These are phyloP conservation scores for Corynascus novoguineensis DNA, from an alignment of 495 filamentous ascomycete genomes.

Conservation along the genomic window DNA sequence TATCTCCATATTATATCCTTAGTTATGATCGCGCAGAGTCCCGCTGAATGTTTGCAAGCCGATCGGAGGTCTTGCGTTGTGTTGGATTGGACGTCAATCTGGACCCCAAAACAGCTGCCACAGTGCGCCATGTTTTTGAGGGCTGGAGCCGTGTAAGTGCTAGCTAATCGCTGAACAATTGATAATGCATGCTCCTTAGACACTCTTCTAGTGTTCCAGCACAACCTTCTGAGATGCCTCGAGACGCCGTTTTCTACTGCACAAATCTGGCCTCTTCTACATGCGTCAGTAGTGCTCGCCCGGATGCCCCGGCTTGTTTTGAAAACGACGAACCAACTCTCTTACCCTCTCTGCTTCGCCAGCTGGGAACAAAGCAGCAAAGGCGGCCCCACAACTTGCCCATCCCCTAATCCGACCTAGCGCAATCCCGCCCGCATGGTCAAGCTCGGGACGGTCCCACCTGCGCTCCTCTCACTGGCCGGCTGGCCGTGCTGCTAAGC, in stretches of 20 bases:
- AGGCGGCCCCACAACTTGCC: background rate
- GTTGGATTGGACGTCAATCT: background rate
- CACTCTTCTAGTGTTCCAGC: no score
- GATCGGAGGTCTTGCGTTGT: constrained; percentile 8
- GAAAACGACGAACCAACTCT: no score
- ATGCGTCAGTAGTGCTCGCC: no score
- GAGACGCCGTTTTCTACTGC: no score
- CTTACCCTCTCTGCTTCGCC: no score
- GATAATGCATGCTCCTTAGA: no score
- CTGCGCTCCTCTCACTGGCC: constrained; percentile 2
- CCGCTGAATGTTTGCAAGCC: background rate
- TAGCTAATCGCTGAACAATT: background rate
- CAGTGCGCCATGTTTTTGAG: background rate
- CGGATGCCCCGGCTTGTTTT: no score
- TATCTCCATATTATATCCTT: no score
- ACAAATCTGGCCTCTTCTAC: no score
- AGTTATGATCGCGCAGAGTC: no score
- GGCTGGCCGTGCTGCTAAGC: constrained; percentile 8
- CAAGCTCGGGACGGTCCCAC: constrained; percentile 6
- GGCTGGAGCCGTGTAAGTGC: background rate
- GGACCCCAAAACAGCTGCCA: background rate
- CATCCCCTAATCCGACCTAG: constrained; percentile 1
- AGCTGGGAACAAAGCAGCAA: no score
- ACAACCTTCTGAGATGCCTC: no score
- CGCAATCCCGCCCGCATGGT: constrained; percentile 21